Evolutionary conservation across 768 basidiomycete species (phyloP), one percentile per base, ranked within the genome.

Genomic region (Suillus americanus): DNA sequence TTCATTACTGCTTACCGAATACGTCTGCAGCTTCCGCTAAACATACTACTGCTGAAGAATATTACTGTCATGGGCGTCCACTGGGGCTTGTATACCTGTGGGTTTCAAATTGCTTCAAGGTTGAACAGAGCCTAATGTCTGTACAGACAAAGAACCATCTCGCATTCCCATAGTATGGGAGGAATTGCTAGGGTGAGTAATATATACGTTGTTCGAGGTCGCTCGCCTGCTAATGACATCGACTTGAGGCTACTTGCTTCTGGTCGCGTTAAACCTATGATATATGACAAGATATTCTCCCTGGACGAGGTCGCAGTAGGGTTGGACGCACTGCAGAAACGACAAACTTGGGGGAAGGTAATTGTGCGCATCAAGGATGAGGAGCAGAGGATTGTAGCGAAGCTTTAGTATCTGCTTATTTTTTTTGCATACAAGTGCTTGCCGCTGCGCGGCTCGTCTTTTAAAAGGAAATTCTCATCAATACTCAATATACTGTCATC

Each of bases 291-390:
- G 59, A 72, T 89, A 1, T 97, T 86, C 75, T 74, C 91, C 0
- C 77, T 98, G 1, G 90, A 91, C 30, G 77, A 75, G 10, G 77
- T 95, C 3, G 77, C 83, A 3, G 85, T 89, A 1, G 97, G 90
- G 1, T 77, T 98, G 59, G 73, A 72, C 16, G 94, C 92, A 30
- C 77, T 99, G 23, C 95, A 95, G 72, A 81, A 80, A 54, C 81
- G 97, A 67, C 85, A 92, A 77, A 96, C 95, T 5, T 99, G 95
- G 93, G 97, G 97, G 0, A 98, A 98, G 73, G 91, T 83, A 0
- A 80, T 96, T 30, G 84, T 93, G 9, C 82, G 80, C 59, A 74
- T 99, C 56, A 83, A 80, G 61, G 83, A 86, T 33, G 86, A 89
- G 13, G 71, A 73, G n/a, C 57, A 71, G 3, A 61, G 59, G 30